Conservation (phyloP, 2,329 filamentous ascomycete species). For the Anthostomella pinea region DNA sequence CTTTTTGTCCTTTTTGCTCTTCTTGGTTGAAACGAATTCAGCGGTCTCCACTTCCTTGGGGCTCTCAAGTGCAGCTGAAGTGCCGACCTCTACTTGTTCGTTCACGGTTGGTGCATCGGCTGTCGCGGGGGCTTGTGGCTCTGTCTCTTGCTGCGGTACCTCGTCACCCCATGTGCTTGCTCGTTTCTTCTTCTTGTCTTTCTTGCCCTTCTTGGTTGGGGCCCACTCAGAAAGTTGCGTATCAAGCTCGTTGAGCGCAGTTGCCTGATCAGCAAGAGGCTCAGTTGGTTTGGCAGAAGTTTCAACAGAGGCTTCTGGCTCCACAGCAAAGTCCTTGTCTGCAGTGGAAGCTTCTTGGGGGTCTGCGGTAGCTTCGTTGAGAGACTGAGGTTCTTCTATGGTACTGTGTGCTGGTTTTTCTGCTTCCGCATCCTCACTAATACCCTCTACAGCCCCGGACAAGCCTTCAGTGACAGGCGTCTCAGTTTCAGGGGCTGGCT, state of each 20-base stretch:
- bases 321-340: conserved; percentile 2
- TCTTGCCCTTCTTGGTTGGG: conserved; percentile 32
- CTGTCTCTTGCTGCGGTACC: too few species aligned
- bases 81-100: conserved; percentile 11
- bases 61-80: conserved; percentile 6
- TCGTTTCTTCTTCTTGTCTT: conserved; percentile 32
- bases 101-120: neutral
- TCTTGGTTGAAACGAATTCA: conserved; percentile 22
- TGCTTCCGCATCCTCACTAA: too few species aligned
- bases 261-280: conserved; percentile 3
- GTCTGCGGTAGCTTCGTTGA: too few species aligned
- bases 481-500: conserved; percentile 6
- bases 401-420: too few species aligned
- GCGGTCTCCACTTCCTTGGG: conserved; percentile 18
- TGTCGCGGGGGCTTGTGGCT: neutral
- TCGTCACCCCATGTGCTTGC: conserved; percentile 10
- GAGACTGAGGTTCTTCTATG: too few species aligned
- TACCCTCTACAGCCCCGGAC: too few species aligned
- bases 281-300: neutral
- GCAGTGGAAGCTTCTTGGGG: too few species aligned
- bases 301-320: conserved; percentile 4
- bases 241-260: neutral
- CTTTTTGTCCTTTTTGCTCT: too few species aligned
- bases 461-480: conserved; percentile 7
- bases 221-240: conserved; percentile 13